Evolutionary conservation across 2,329 filamentous ascomycete species (phyloP).

Genomic region (Aspergillus tamarii): DNA sequence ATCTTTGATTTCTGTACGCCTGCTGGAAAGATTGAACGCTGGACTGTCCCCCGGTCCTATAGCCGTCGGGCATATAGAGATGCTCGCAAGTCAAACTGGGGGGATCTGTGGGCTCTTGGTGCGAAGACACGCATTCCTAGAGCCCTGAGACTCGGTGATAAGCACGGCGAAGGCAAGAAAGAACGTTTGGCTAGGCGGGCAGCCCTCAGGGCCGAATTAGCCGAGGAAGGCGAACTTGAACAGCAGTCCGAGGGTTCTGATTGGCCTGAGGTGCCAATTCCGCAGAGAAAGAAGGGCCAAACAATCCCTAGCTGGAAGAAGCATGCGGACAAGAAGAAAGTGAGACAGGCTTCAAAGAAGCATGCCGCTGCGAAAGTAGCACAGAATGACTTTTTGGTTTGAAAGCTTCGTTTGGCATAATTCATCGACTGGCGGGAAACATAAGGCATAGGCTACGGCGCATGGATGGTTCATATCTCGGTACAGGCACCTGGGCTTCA

Average conservation of each 20-base stretch:
- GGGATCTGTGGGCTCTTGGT: constrained; percentile 92
- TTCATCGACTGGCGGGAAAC: constrained; percentile 5
- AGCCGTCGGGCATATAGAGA: constrained; percentile 85
- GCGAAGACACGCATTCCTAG: constrained; percentile 79
- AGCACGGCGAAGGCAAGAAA: constrained; percentile 44
- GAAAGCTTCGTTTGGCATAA: constrained; percentile 2
- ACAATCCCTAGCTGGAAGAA: constrained; percentile 48
- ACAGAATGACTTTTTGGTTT: constrained; percentile 2
- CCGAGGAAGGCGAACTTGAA: constrained; percentile 24
- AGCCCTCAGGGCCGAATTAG: constrained; percentile 30
- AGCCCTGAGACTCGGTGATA: constrained; percentile 62
- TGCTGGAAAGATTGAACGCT: constrained; percentile 81
- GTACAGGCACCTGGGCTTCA: background rate
- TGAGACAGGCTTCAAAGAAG: constrained; percentile 46
- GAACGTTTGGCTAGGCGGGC: constrained; percentile 44
- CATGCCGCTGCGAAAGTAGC: constrained; percentile 20
- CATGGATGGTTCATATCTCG: constrained; percentile 2
- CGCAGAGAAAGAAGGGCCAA: constrained; percentile 37
- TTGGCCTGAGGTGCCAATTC: constrained; percentile 20
- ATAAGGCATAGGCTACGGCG: constrained; percentile 10
- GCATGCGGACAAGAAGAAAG: constrained; percentile 47
- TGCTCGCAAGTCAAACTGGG: constrained; percentile 87
- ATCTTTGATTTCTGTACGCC: constrained; percentile 91
- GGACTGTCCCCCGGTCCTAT: constrained; percentile 85
- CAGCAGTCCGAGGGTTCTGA: constrained; percentile 9